A percentile compares a stretch with the other conserved stretches of the same genome.
Evolutionary conservation across 2,329 filamentous ascomycete genomes (phyloP).

Genomic region (Hypoxylon sp.): DNA sequence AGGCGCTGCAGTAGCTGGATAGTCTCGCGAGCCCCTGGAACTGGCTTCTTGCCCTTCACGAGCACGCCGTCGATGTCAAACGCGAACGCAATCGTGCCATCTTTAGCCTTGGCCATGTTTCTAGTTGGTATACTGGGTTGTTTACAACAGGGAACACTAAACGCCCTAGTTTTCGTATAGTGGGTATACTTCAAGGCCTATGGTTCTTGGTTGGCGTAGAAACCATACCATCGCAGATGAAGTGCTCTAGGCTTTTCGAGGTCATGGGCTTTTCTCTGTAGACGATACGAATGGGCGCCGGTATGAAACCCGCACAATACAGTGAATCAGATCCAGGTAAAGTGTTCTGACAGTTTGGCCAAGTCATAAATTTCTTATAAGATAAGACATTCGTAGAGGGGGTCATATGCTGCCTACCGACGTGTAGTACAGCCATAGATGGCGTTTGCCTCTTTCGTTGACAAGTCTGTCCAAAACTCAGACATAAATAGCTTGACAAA

Average conservation of each 20-base stretch:
- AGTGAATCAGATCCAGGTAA: constrained; percentile 2
- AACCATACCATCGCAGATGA: constrained; percentile 1
- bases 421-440: neutral
- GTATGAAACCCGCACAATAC: constrained; percentile 13
- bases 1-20: constrained; percentile 72
- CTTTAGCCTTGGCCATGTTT: constrained; percentile 15
- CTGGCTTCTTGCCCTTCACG: constrained; percentile 72
- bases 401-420: constrained; percentile 12
- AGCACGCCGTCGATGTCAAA: constrained; percentile 73
- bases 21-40: constrained; percentile 73
- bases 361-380: constrained; percentile 5
- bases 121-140: neutral
- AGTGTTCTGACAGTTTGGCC: constrained; percentile 1
- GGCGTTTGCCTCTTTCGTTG: constrained; percentile 15
- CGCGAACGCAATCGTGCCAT: constrained; percentile 50
- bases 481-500: constrained; percentile 11
- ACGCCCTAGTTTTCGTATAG: neutral
- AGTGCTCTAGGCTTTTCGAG: constrained; percentile 4
- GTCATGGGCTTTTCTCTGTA: neutral
- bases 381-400: neutral
- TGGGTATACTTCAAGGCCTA: constrained; percentile 2
- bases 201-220: constrained; percentile 11
- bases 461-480: constrained; percentile 6
- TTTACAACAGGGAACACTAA: neutral
- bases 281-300: neutral